Base-by-base conservation (phyloP, 2,329 filamentous ascomycete genomes). In the Talaromyces sp. region DNA sequence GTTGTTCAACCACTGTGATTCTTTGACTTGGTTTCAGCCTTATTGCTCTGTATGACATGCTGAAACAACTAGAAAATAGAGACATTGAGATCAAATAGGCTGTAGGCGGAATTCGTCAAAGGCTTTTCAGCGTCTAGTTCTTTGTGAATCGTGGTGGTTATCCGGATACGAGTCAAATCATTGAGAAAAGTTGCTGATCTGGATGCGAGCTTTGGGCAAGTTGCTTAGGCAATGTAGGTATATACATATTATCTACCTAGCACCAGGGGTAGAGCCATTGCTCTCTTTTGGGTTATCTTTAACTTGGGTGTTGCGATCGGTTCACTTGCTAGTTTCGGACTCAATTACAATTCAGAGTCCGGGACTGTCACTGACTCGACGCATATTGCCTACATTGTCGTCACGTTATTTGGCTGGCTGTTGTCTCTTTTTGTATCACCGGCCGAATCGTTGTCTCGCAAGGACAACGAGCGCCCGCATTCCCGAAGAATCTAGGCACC, bases 341-440 rank as follows among this genome's bases (percentile, higher is more conserved):
- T 81, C 34, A 82, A 82, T 70, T 82, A 74, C 67, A 59, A 78
- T 65, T 80, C 76, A 27, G 77, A 67, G 6, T 74, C 69, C 29
- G 77, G 79, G 29, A 83, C 82, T 0, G 83, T 85, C 2, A 79
- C 80, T 2, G 75, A 84, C 70, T 79, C 76, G 17, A 85, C 83
- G 6, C 84, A 85, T 68, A 81, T 83, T 45, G 82, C 82, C n/a
- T 76, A 83, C 19, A 76, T 84, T 68, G 73, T 77, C 29, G 78
- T 84, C 62, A 84, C 84, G 82, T 69, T 78, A 3, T 72, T 83
- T 47, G 83, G 83, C 29, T 83, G 81, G 77, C 60, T 75, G 0
- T 70, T 84, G 3, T 81, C 79, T n/a, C 67, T 82, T 8, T 78
- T 84, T 69, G 80, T 85, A 67, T 84, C 82, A n/a, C 27, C 38